Evolutionary conservation across 2,329 filamentous ascomycete species (phyloP), one percentile per base, ranked within the genome.

Genomic region (Ophiostoma angusticollis): DNA sequence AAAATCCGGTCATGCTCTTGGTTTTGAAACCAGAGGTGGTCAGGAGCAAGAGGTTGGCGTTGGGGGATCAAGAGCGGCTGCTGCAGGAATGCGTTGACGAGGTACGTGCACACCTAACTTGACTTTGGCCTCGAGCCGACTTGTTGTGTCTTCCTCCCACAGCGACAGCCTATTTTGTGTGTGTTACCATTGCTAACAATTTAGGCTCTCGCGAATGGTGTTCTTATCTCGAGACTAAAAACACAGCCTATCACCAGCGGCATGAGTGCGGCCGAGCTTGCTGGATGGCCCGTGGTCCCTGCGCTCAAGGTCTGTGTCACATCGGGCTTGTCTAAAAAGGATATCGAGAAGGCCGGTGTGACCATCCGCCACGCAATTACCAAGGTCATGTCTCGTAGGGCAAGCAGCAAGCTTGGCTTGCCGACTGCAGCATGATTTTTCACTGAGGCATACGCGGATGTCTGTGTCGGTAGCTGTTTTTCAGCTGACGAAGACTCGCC

Each of bases 1-100:
- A 95, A 52, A 96, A 95, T 52, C 91, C 91, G 0, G 69, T 95
- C 37, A 74, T 95, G 68, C 63, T 96, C 2, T 65, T 95, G 35
- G 74, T 78, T 2, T 64, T 98, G 40, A 95, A 94, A 65, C 72
- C 78, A 0, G 84, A 95, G 41, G 76, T 94, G 27, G 67, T 95
- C 29, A 68, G 74, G 36, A 70, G 76, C 1, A 77, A 81, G 53
- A 74, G 73, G 31, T 62, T 93, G 41, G 74, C 66, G 12, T 57
- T 73, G 9, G 72, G 79, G 24, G 89, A 95, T 46, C 85, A 96
- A 60, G 85, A 94, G 52, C 72, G 76, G 42, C 59, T 96, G 14
- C 61, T 98, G 42, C 79, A 93, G 53, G 91, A 98, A 51, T 80
- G 84, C 47, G 85, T 94, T n/a, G 93, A 98, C 44, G 91, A 98